Base-by-base conservation (phyloP, 495 filamentous ascomycete genomes). In the Aspergillus ostianus region DNA sequence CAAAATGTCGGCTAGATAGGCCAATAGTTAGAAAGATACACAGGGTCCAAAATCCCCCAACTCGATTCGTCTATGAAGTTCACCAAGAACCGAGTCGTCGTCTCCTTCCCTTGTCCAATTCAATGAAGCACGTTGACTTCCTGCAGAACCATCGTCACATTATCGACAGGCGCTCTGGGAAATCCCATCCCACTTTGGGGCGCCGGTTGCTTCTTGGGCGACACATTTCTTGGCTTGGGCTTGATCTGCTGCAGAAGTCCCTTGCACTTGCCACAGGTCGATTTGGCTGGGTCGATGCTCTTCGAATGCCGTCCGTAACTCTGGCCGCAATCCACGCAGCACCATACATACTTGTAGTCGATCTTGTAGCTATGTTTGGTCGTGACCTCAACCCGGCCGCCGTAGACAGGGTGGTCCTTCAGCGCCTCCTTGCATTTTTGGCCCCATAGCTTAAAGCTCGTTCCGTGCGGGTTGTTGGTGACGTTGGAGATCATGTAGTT, bases 291-390 rank as follows among this genome's bases (percentile, higher is more conserved):
- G 66, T 97, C 83, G 48, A 98, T 86, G 60, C 88, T 92, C 75
- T 89, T 90, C 2, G 86, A 90, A 70, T 98, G 93, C 4, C 93
- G 81, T 61, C 90, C 87, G 66, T 86, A 93, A 66, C 85, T 82
- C 30, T 76, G 67, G 1, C 69, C 80, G 66, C 93, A 98, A 18
- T 69, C 77, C n/a, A 65, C 74, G 67, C 94, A 98, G 29, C 77
- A 69, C 93, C 95, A 98, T 23, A 90, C 72, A 72, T 91, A 98
- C 76, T 92, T 96, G 76, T 88, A 94, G 53, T 90, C 85, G 67
- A 97, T 97, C 57, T 87, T 80, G 70, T 97, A 98, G 50, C 68
- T 77, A 70, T 98, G 94, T 61, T 89, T 92, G 0, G 91, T 97
- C 3, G 91, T 94, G 6, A 97, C 90, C 17, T 84, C 69, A 47